Percentiles rank a stretch among this genome's conserved stretches.
These are phyloP conservation scores for Wickerhamomyces mucosus DNA, from an alignment of 805 yeast genomes.

Conservation along the genomic window DNA sequence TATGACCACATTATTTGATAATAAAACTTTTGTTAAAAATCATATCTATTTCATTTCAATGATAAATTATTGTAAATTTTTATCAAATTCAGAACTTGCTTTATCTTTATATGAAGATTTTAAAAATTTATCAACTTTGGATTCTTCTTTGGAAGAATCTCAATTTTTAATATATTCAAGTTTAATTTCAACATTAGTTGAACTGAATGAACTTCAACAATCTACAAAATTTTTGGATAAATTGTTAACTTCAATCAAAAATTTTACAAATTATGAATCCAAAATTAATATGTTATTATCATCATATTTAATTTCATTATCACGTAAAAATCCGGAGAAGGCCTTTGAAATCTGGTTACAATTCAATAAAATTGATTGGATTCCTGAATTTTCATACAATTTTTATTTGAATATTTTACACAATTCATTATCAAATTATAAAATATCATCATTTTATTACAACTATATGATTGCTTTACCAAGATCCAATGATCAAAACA, in stretches of 20 bases:
- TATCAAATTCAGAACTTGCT: constrained; percentile 29
- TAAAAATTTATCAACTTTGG: constrained; percentile 13
- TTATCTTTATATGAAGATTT: constrained; percentile 31
- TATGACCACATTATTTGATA: constrained; percentile 22
- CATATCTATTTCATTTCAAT: constrained; percentile 29
- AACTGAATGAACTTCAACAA: constrained; percentile 36
- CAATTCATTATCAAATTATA: constrained; percentile 24
- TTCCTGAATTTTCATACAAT: constrained; percentile 30
- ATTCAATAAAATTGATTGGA: constrained; percentile 28
- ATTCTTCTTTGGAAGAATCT: constrained; percentile 18
- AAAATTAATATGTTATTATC: constrained; percentile 34
- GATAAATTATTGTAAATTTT: constrained; percentile 29
- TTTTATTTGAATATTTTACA: constrained; percentile 27
- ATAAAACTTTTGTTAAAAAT: constrained; percentile 16
- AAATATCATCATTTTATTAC: constrained; percentile 24
- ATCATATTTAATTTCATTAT: constrained; percentile 30
- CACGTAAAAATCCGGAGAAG: constrained; percentile 24
- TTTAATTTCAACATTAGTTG: constrained; percentile 42
- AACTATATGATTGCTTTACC: constrained; percentile 29
- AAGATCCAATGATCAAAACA: constrained; percentile 6
- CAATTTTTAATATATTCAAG: constrained; percentile 43
- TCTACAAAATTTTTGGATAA: constrained; percentile 52
- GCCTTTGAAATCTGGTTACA: constrained; percentile 28
- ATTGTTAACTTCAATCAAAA: constrained; percentile 36
- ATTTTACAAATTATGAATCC: constrained; percentile 22